Conservation (phyloP, 495 filamentous ascomycete genomes). For the Rhypophila decipiens region DNA sequence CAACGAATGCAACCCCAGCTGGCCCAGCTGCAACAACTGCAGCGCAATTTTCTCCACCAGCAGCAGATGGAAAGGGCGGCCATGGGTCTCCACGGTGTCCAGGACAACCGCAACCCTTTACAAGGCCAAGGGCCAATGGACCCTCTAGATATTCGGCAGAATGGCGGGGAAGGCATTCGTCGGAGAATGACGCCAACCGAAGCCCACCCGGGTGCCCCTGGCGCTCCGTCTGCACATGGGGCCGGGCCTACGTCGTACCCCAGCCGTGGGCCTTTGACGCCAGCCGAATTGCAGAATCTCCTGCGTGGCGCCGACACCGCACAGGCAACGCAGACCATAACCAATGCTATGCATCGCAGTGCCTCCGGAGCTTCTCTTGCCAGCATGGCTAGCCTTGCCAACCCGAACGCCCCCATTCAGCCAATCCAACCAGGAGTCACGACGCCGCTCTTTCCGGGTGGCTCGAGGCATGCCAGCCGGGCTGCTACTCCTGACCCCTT, state of each 20-base stretch:
- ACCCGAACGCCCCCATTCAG: conserved; percentile 22
- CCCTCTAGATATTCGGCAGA: conserved; percentile 8
- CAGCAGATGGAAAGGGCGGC: conserved; percentile 21
- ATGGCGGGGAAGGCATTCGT: conserved; percentile 22
- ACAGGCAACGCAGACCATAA: conserved; percentile 33
- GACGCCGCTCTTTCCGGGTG: conserved; percentile 27
- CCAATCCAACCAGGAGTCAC: conserved; percentile 37
- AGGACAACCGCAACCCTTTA: conserved; percentile 4
- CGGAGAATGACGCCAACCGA: conserved; percentile 26
- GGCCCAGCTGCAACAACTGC: conserved; percentile 12
- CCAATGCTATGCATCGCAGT: conserved; percentile 43
- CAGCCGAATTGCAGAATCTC: conserved; percentile 32
- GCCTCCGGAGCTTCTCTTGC: conserved; percentile 35
- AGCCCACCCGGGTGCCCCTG: background rate
- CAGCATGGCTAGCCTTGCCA: conserved; percentile 24
- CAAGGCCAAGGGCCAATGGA: conserved; percentile 1
- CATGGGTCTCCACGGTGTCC: conserved; percentile 9
- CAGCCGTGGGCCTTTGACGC: conserved; percentile 16
- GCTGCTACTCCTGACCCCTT: conserved; percentile 37
- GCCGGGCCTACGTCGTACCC: conserved; percentile 5
- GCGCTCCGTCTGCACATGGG: conserved; percentile 2
- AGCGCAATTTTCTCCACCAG: too few relatives aligned
- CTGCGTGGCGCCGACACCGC: conserved; percentile 36
- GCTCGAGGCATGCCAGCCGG: conserved; percentile 31
- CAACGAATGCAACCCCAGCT: conserved; percentile 24